These are phyloP conservation scores for Pichia sp. DNA, from an alignment of 1,139 yeast genomes.

Conservation along the genomic window DNA sequence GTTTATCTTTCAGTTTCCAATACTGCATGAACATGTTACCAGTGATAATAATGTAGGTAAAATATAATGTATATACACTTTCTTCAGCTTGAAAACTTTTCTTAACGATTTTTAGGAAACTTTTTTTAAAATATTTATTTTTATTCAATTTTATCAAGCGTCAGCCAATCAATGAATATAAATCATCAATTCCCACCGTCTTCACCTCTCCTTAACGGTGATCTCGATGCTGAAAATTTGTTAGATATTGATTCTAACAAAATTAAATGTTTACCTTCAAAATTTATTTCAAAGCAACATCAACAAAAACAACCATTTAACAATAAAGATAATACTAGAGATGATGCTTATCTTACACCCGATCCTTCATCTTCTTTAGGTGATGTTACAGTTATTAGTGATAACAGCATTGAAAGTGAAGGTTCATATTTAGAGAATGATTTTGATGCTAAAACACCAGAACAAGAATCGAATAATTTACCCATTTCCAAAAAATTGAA, in stretches of 20 bases:
- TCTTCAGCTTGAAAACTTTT: no score
- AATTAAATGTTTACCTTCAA: not conserved
- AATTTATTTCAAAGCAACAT: not conserved
- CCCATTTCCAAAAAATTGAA: not conserved
- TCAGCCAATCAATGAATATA: constrained; percentile 10
- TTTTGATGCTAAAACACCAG: not conserved
- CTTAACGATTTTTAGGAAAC: no score
- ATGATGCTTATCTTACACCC: constrained; percentile 35
- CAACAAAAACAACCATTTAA: no score
- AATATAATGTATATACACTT: no score
- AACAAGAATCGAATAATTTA: not conserved
- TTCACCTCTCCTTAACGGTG: constrained; percentile 18
- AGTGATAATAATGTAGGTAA: no score
- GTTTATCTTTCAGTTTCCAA: not conserved
- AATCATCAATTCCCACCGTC: constrained; percentile 23
- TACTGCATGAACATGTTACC: not conserved
- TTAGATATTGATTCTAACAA: no score
- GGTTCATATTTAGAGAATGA: not conserved
- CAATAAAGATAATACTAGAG: not conserved
- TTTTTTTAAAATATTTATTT: not conserved
- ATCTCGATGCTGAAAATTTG: constrained; percentile 4
- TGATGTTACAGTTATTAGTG: constrained; percentile 23
- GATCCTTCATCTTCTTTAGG: constrained; percentile 38
- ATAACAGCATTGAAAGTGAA: constrained; percentile 1
- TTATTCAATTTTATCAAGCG: not conserved